Evolutionary conservation across 352 stramenopile genomes (phyloP).

Genomic region (Globisporangium spiculum): DNA sequence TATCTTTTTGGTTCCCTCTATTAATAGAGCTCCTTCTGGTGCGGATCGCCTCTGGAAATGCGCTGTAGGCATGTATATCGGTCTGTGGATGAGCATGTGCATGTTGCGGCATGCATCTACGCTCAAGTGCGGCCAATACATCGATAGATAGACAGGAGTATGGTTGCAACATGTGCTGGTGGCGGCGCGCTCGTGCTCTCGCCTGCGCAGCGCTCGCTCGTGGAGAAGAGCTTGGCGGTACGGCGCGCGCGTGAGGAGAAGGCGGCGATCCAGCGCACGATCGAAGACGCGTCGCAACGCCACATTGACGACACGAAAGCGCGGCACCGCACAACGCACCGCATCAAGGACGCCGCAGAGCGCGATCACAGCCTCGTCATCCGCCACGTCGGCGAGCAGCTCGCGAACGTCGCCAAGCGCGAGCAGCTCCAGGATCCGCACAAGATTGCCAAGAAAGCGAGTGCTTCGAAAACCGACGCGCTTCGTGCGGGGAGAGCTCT

Average conservation of each 20-base stretch:
- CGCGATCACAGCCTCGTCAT: conserved; percentile 48
- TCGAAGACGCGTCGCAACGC: conserved; percentile 24
- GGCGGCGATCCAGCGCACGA: conserved; percentile 32
- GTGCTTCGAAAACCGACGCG: background rate
- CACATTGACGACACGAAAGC: conserved; percentile 36
- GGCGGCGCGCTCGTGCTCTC: conserved; percentile 34
- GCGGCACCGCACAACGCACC: conserved; percentile 23
- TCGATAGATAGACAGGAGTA: background rate
- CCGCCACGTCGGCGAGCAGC: conserved; percentile 58
- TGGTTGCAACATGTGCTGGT: conserved; percentile 10
- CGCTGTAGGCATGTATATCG: background rate
- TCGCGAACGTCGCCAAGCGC: conserved; percentile 43
- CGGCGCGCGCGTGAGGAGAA: conserved; percentile 38
- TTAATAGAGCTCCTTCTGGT: background rate
- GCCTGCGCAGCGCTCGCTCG: conserved; percentile 45
- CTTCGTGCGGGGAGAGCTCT: background rate
- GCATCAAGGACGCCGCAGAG: conserved; percentile 12
- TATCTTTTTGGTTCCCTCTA: background rate
- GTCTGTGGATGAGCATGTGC: background rate
- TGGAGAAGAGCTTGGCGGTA: conserved; percentile 48
- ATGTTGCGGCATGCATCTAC: background rate
- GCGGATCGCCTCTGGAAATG: background rate
- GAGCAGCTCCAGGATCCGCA: conserved; percentile 19
- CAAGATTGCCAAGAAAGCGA: conserved; percentile 12
- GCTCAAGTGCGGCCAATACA: background rate